phyloP scores from a whole-genome alignment of 2,329 filamentous ascomycete genomes.

The Aspergillus vadensis region DNA sequence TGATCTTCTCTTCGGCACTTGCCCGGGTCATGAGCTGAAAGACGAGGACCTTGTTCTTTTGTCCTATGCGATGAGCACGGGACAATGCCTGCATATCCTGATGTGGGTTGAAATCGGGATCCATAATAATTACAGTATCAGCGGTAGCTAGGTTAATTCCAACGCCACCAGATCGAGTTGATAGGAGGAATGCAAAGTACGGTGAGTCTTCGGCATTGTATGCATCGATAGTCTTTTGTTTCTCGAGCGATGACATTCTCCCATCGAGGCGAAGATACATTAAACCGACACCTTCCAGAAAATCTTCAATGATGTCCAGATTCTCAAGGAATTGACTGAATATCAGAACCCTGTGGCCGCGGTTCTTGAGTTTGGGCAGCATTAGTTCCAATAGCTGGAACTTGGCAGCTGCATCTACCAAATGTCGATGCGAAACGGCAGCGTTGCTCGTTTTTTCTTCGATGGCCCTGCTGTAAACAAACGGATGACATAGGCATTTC shows the following conservation, averaged over 20 bases:
- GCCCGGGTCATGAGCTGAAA: slow-evolving; percentile 91
- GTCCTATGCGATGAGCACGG: slow-evolving; percentile 91
- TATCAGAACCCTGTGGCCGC: slow-evolving; percentile 86
- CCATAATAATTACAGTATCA: slow-evolving; percentile 96
- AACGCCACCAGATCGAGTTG: slow-evolving; percentile 91
- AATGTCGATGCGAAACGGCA: slow-evolving; percentile 69
- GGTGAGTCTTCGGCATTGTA: slow-evolving; percentile 84
- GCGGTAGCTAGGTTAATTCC: slow-evolving; percentile 97
- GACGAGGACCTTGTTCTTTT: slow-evolving; percentile 92
- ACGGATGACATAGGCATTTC: slow-evolving; percentile 94
- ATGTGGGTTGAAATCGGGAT: slow-evolving; percentile 96
- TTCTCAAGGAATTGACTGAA: slow-evolving; percentile 94
- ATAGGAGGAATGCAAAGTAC: slow-evolving; percentile 87
- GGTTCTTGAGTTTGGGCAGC: slow-evolving; percentile 80
- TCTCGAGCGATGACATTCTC: slow-evolving; percentile 75
- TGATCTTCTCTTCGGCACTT: slow-evolving; percentile 91
- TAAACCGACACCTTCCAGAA: slow-evolving; percentile 73
- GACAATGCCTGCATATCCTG: slow-evolving; percentile 96
- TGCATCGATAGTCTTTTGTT: slow-evolving; percentile 90
- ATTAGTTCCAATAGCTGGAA: slow-evolving; percentile 80
- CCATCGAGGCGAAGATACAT: slow-evolving; percentile 82
- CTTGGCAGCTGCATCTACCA: slow-evolving; percentile 90
- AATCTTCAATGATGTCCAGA: slow-evolving; percentile 89
- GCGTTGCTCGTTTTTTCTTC: slow-evolving; percentile 74
- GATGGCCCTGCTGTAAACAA: slow-evolving; percentile 86